phyloP scores from a whole-genome alignment of 345 rosid genomes.

The Heritiera fomes region DNA sequence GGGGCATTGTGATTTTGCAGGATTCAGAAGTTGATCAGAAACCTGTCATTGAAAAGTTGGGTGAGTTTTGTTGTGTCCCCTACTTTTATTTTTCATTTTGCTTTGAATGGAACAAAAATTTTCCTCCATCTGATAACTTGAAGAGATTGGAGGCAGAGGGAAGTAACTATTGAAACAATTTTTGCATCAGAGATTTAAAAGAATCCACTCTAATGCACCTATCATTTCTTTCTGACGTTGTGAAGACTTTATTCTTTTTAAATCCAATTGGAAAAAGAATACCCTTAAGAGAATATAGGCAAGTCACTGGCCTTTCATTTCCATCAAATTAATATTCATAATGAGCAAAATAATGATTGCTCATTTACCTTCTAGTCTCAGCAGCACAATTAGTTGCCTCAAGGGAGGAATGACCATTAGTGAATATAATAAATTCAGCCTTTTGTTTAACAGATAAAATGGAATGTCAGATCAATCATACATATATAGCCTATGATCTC shows the following conservation, averaged over 20 bases:
- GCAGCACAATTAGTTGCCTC: neutral
- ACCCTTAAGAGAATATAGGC: neutral
- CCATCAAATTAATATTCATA: neutral
- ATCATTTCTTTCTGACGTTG: neutral
- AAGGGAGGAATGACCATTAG: neutral
- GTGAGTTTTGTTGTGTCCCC: slow-evolving; percentile 38
- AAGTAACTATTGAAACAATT: neutral
- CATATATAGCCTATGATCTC: neutral
- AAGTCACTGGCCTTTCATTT: neutral
- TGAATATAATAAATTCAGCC: neutral
- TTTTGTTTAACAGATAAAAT: neutral
- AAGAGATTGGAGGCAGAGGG: neutral
- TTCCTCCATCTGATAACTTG: neutral
- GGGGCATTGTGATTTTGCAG: slow-evolving; percentile 39
- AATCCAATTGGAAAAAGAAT: neutral
- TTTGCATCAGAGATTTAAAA: neutral
- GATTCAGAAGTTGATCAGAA: slow-evolving; percentile 40
- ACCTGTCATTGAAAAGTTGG: slow-evolving; percentile 55
- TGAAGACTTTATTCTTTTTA: neutral
- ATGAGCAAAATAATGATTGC: neutral
- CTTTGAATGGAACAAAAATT: slow-evolving; percentile 4
- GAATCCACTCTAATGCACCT: neutral
- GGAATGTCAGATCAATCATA: neutral
- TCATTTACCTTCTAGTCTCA: neutral
- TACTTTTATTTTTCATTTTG: neutral